Conservation (phyloP, 1,284 basidiomycete species). For the Ceratobasidium sp. region DNA sequence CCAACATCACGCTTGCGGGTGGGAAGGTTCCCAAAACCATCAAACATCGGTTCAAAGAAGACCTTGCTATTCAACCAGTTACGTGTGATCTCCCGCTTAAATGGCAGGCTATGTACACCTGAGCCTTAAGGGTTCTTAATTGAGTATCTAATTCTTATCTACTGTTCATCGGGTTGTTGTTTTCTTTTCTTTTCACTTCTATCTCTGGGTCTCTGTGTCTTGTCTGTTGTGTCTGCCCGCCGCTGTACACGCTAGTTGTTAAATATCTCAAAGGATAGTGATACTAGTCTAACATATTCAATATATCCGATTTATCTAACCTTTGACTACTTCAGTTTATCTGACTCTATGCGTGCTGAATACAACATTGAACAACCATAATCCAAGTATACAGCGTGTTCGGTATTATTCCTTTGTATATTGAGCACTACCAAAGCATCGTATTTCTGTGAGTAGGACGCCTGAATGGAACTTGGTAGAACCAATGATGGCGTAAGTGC, state of each 20-base stretch:
- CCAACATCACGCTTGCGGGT: slow-evolving; percentile 46
- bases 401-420: no score
- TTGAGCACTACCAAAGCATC: no score
- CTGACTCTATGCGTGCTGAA: no score
- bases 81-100: slow-evolving; percentile 15
- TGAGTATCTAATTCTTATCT: no score
- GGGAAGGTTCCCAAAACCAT: slow-evolving; percentile 17
- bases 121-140: not conserved
- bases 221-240: not conserved
- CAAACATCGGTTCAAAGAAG: slow-evolving; percentile 27
- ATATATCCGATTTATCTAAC: not conserved
- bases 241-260: not conserved
- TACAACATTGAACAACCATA: not conserved
- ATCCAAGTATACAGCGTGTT: no score
- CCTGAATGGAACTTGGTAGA: no score
- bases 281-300: not conserved
- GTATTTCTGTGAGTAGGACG: no score
- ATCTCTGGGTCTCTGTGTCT: not conserved
- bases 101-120: not conserved
- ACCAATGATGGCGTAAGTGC: no score
- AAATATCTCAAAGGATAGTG: not conserved
- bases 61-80: slow-evolving; percentile 5
- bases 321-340: no score
- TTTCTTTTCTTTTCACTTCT: not conserved
- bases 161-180: not conserved